Conservation (phyloP, 2,329 filamentous ascomycete genomes). For the Sclerotinia nivalis region DNA sequence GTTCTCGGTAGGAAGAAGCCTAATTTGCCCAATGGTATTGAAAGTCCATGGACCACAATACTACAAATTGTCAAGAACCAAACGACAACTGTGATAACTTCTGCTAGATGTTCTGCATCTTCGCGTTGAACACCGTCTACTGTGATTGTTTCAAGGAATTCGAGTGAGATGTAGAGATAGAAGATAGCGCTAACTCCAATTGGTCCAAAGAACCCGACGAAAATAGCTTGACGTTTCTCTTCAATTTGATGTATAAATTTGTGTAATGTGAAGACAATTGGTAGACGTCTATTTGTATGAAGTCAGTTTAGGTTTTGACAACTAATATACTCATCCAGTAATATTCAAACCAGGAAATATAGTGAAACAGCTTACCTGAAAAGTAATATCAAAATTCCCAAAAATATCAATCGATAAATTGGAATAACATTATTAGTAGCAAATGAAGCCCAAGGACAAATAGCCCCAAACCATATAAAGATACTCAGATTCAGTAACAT, state of each 20-base stretch:
- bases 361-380: slow-evolving; percentile 50
- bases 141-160: slow-evolving; percentile 65
- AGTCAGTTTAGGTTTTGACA: neutral
- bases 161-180: slow-evolving; percentile 78
- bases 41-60: slow-evolving; percentile 81
- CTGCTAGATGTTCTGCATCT: slow-evolving; percentile 65
- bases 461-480: slow-evolving; percentile 88
- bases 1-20: slow-evolving; percentile 61
- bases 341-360: neutral
- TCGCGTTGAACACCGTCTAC: slow-evolving; percentile 60
- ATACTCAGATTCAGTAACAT: slow-evolving; percentile 83
- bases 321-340: slow-evolving; percentile 17
- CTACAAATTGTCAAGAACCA: slow-evolving; percentile 87
- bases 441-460: slow-evolving; percentile 79
- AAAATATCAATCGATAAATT: slow-evolving; percentile 67
- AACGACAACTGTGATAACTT: slow-evolving; percentile 70
- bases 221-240: slow-evolving; percentile 70
- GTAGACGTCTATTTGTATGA: slow-evolving; percentile 54
- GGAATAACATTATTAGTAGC: slow-evolving; percentile 67
- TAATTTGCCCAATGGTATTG: slow-evolving; percentile 73
- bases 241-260: slow-evolving; percentile 79
- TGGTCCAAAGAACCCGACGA: slow-evolving; percentile 90
- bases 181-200: slow-evolving; percentile 90
- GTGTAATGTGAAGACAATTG: slow-evolving; percentile 73
- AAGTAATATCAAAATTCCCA: slow-evolving; percentile 76